Evolutionary conservation across 306 rosid genomes (phyloP).

Genomic region (Trifolium pratense): DNA sequence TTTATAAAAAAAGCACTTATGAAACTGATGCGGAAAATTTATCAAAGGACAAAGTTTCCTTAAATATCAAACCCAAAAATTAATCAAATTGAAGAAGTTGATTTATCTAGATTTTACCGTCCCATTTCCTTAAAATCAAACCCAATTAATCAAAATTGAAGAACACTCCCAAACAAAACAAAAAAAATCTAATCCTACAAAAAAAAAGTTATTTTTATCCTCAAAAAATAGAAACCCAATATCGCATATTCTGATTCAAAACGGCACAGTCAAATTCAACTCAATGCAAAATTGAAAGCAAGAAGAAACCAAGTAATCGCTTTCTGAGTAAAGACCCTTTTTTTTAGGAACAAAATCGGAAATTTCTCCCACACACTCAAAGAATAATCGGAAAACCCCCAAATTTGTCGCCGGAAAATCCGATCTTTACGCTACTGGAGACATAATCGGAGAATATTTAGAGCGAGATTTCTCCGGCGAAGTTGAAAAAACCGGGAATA

Average conservation of each 20-base stretch:
- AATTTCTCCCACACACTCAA: conserved; percentile 33
- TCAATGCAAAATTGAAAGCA: too few relatives aligned
- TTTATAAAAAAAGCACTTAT: conserved; percentile 9
- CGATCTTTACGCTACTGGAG: conserved; percentile 9
- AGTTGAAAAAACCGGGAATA: conserved; percentile 24
- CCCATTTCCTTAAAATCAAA: conserved; percentile 17
- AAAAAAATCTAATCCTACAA: too few relatives aligned
- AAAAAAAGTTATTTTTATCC: too few relatives aligned
- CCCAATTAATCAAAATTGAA: too few relatives aligned
- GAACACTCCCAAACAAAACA: too few relatives aligned
- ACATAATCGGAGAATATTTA: conserved; percentile 20
- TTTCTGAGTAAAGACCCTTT: conserved; percentile 37
- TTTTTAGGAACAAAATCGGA: conserved; percentile 49
- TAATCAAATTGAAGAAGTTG: conserved; percentile 36
- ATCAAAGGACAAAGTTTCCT: conserved; percentile 39
- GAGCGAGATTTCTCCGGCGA: conserved; percentile 35
- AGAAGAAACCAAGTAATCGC: conserved; percentile 1
- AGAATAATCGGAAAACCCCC: conserved; percentile 44
- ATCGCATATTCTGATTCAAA: conserved; percentile 33
- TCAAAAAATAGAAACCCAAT: conserved; percentile 21
- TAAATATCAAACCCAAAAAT: conserved; percentile 40
- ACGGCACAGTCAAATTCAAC: conserved; percentile 1
- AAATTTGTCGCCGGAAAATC: conserved; percentile 44
- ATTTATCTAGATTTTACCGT: conserved; percentile 4
- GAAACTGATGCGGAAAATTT: conserved; percentile 36